Base-by-base conservation (phyloP, 345 rosid species). In the Rhizophora mangle region DNA sequence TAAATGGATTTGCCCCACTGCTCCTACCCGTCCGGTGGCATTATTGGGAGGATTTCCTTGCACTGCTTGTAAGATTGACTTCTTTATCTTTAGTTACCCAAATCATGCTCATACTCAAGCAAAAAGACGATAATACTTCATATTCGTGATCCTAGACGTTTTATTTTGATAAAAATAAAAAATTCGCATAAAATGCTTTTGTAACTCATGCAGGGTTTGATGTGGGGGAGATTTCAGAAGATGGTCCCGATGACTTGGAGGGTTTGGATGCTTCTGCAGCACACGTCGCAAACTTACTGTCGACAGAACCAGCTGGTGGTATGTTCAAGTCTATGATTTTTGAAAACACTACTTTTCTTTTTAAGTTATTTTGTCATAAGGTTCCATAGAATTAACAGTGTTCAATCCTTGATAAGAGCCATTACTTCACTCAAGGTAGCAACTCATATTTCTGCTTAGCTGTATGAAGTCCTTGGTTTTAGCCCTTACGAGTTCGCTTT, bases 1-100 rank as follows among this genome's bases (percentile, higher is more conserved):
- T 58, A 77, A 77, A 77, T 77, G 80, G 80, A 77, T 77, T 64
- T 77, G 80, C 54, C 80, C 80, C 4, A 77, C 80, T 37, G 80
- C 80, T 63, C 76, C 80, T 27, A 72, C 74, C 30, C 76, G 80
- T 68, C 80, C 69, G 2, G 80, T 77, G 27, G 76, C 80, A 26
- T 46, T 77, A 30, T 56, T 77, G 8, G 80, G 80, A 24, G 80
- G 80, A 72, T 77, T 77, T 58, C 46, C 76, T 31, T 77, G 80
- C 76, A 77, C 80, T 51, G 80, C 80, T 37, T 77, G 80, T 77
- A 68, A 62, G 76, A 52, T 19, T 47, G 24, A 8, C 58, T 16
- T 8, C 43, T 36, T n/a, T 58, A 21, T 11, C 15, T 36, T 63
- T 55, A 22, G 10, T 29, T 32, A 18, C 18, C 24, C 0, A 27